Evolutionary conservation across 441 rosid species (phyloP), one percentile per base, ranked within the genome.

Genomic region (Francoa sonchifolia): DNA sequence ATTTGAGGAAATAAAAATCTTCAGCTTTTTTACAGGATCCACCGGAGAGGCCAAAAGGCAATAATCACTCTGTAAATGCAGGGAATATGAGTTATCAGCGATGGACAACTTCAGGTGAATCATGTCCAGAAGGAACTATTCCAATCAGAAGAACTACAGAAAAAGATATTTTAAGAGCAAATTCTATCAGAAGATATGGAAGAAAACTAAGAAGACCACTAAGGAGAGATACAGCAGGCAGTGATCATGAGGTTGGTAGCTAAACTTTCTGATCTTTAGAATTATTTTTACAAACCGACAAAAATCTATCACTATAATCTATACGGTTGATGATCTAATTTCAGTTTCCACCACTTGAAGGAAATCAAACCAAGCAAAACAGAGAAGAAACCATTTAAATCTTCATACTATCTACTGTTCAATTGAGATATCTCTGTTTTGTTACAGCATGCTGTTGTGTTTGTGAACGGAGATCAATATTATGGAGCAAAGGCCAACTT

Each of bases 401-500:
- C n/a, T 27, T 8, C 3, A 28, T 8, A 8, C n/a, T 8, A 8
- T 1, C 2, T 11, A 27, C 10, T 27, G 7, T 27, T 31, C 18
- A 5, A 0, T 30, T 16, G 3, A 11, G 9, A 22, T 19, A 4
- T 20, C 38, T 2, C 14, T 8, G 27, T 12, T 25, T 8, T 28
- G 30, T 26, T 32, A 48, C 74, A 89, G 99, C 99, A 90, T 61
- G 96, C 99, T 57, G 99, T 90, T 19, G 99, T 96, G 44, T 90
- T 79, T 60, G 96, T 76, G 57, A 67, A 36, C 11, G 99, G 99
- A 31, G 85, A 68, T 6, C 73, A 82, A 44, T 90, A 86, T 38
- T 90, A 79, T 36, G 99, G 99, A 47, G 99, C 96, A 34, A 90
- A 86, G 61, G 96, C 93, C 0, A 82, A 93, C 60, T 74, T 90